Conservation (phyloP, 2,329 filamentous ascomycete species). For the Colletotrichum noveboracense region DNA sequence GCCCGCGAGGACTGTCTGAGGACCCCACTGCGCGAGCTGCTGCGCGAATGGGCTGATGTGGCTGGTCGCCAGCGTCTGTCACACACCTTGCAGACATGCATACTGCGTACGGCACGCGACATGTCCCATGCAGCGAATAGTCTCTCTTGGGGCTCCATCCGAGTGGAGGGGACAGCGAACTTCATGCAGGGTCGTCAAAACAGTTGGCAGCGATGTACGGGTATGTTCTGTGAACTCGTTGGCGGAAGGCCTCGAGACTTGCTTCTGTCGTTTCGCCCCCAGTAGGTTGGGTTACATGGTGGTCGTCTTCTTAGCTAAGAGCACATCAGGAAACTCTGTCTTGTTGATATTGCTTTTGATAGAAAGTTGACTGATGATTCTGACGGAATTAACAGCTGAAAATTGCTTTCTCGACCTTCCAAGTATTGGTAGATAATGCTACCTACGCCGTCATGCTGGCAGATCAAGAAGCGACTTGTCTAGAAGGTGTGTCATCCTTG, state of each 20-base stretch:
- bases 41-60: conserved; percentile 6
- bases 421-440: not conserved
- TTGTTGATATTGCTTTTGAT: not conserved
- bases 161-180: not conserved
- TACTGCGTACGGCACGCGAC: not conserved
- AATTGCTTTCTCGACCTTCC: not conserved
- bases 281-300: not conserved
- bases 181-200: not conserved
- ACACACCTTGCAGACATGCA: not conserved
- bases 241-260: not conserved
- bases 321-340: not conserved
- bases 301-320: not conserved
- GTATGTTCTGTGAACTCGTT: not conserved
- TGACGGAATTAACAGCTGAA: not conserved
- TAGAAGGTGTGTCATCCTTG: not conserved
- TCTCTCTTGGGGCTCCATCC: not conserved
- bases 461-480: not conserved
- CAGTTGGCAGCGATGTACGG: not conserved
- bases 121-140: not conserved
- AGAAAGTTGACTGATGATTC: not conserved
- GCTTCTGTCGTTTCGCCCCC: not conserved
- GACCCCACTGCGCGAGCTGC: not conserved
- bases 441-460: not conserved
- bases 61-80: not conserved
- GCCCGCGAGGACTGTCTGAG: not conserved